Conservation (phyloP, 2,329 filamentous ascomycete species). For the Endoconidiophora polonica region DNA sequence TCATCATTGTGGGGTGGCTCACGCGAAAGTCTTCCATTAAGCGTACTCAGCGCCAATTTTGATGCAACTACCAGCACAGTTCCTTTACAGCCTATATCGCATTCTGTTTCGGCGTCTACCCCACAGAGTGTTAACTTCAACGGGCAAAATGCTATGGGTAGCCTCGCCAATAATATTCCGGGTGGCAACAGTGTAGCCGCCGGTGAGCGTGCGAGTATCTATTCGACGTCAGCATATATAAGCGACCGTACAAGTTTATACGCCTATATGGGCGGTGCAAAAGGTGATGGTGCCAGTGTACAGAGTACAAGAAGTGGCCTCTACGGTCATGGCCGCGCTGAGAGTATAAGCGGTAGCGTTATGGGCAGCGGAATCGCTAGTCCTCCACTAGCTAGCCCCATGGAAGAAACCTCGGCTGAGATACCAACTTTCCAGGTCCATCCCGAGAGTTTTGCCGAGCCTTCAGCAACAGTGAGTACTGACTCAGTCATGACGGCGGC, state of each 20-base stretch:
- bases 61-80: background rate
- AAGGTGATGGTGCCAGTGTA: constrained; percentile 57
- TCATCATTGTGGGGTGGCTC: constrained; percentile 70
- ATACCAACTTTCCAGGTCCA: background rate
- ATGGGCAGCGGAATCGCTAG: constrained; percentile 36
- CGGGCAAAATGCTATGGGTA: no score
- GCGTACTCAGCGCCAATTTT: constrained; percentile 57
- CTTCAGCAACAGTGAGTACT: no score
- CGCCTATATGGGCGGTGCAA: constrained; percentile 28
- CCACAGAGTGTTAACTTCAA: no score
- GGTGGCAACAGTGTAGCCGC: constrained; percentile 21
- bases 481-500: no score
- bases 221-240: constrained; percentile 48
- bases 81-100: no score
- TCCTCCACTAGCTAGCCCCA: constrained; percentile 45
- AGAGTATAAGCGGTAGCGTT: constrained; percentile 60
- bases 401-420: constrained; percentile 20
- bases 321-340: constrained; percentile 56
- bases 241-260: constrained; percentile 53
- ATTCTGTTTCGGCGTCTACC: no score
- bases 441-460: no score
- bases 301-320: constrained; percentile 65
- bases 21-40: constrained; percentile 62
- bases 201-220: constrained; percentile 61
- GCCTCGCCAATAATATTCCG: no score